phyloP scores from a whole-genome alignment of 352 stramenopile species.

The Phytophthora cactorum region DNA sequence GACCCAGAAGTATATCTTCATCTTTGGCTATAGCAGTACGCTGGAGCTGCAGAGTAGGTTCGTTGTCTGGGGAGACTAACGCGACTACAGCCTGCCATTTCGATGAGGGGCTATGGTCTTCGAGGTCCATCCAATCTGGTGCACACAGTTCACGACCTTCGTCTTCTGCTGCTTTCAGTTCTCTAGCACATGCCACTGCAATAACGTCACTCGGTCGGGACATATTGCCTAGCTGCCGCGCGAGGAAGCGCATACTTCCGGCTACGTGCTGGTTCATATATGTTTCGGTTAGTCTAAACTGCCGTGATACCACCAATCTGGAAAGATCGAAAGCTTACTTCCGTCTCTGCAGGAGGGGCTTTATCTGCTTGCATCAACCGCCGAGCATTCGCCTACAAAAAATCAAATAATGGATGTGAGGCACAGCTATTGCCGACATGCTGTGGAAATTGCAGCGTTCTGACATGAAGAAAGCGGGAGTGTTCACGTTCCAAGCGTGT shows the following conservation, averaged over 20 bases:
- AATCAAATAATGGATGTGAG: slow-evolving; percentile 8
- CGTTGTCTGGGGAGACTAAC: slow-evolving; percentile 29
- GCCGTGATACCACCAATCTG: not conserved
- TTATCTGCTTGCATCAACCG: slow-evolving; percentile 51
- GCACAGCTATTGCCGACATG: not conserved
- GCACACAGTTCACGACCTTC: slow-evolving; percentile 15
- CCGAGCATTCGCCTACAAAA: slow-evolving; percentile 46
- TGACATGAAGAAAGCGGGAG: slow-evolving; percentile 61
- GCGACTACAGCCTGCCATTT: slow-evolving; percentile 3
- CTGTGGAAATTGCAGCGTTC: slow-evolving; percentile 3
- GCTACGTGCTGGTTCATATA: slow-evolving; percentile 28
- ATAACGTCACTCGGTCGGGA: slow-evolving; percentile 56
- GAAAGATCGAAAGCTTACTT: slow-evolving; percentile 28
- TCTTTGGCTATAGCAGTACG: slow-evolving; percentile 12
- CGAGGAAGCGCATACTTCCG: slow-evolving; percentile 59
- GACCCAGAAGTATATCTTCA: slow-evolving; percentile 6
- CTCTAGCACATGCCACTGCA: slow-evolving; percentile 25
- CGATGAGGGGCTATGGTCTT: slow-evolving; percentile 3
- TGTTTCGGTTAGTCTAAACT: slow-evolving; percentile 1
- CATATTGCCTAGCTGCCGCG: slow-evolving; percentile 45
- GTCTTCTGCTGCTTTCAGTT: slow-evolving; percentile 28
- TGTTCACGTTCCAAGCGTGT: slow-evolving; percentile 61
- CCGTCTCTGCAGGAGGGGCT: slow-evolving; percentile 23
- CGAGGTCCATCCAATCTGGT: slow-evolving; percentile 21
- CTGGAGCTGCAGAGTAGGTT: slow-evolving; percentile 19